A percentile compares a stretch with the other conserved stretches of the same genome.
Conservation (phyloP, 768 basidiomycete genomes). For the Podaxis mareebaensis region DNA sequence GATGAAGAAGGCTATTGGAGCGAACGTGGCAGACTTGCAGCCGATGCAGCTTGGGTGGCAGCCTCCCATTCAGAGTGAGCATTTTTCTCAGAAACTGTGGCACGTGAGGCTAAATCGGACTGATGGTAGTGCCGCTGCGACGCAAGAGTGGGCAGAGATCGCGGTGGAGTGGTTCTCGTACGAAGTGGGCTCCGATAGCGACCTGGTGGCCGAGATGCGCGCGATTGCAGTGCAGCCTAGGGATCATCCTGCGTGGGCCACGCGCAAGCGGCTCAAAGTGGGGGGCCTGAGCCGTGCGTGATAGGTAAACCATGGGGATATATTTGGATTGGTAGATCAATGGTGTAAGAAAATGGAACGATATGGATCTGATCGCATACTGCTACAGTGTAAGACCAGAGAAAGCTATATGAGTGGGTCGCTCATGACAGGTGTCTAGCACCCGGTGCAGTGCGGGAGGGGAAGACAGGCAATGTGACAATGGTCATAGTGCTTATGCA, state of each 20-base stretch:
- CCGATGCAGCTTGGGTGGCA: slow-evolving; percentile 60
- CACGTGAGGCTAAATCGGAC: slow-evolving; percentile 8
- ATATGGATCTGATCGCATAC: background rate
- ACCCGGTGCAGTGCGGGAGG: background rate
- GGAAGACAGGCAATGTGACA: background rate
- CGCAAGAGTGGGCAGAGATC: slow-evolving; percentile 48
- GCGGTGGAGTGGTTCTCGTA: slow-evolving; percentile 55
- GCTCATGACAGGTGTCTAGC: background rate
- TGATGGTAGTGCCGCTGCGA: slow-evolving; percentile 42
- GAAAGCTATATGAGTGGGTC: background rate
- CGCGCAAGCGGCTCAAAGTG: slow-evolving; percentile 34
- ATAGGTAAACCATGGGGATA: background rate
- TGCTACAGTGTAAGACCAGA: background rate
- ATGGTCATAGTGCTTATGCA: background rate
- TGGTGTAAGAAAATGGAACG: background rate
- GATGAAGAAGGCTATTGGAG: slow-evolving; percentile 68
- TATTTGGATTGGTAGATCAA: background rate
- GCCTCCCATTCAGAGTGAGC: slow-evolving; percentile 66
- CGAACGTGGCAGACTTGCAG: slow-evolving; percentile 62
- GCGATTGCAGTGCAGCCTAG: slow-evolving; percentile 35
- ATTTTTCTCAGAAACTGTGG: background rate
- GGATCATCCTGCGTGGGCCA: slow-evolving; percentile 50
- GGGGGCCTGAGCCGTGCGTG: slow-evolving; percentile 29
- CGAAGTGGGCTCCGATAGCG: slow-evolving; percentile 58
- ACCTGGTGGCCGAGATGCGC: slow-evolving; percentile 43